A percentile compares a stretch with the other conserved stretches of the same genome.
Evolutionary conservation across 1,284 basidiomycete genomes (phyloP).

Genomic region (Trametes sp.): DNA sequence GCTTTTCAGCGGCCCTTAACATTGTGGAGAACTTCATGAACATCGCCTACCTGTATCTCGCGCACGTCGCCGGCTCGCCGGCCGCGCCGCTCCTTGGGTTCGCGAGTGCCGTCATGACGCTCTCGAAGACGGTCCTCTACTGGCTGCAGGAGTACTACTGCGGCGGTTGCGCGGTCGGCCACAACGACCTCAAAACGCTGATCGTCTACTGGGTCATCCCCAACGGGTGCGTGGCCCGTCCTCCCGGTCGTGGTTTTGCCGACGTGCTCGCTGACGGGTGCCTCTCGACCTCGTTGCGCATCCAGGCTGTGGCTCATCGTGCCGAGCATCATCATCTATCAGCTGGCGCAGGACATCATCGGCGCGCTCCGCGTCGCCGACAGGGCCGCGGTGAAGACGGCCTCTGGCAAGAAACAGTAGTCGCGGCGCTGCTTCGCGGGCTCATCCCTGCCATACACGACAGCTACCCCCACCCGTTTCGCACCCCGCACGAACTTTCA

Average conservation of each 20-base stretch:
- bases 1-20: slow-evolving; percentile 75
- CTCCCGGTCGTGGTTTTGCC: slow-evolving; percentile 5
- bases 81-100: slow-evolving; percentile 81
- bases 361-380: slow-evolving; percentile 51
- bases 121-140: slow-evolving; percentile 89
- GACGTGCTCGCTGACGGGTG: slow-evolving; percentile 7
- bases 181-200: slow-evolving; percentile 66
- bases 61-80: slow-evolving; percentile 65
- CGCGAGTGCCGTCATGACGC: slow-evolving; percentile 74
- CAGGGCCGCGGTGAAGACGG: slow-evolving; percentile 36
- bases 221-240: slow-evolving; percentile 67
- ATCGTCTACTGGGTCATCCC: slow-evolving; percentile 78
- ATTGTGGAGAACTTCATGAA: slow-evolving; percentile 83
- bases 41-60: slow-evolving; percentile 77
- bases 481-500: background rate
- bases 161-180: slow-evolving; percentile 74
- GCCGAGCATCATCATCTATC: slow-evolving; percentile 63
- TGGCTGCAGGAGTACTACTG: slow-evolving; percentile 81
- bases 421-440: background rate
- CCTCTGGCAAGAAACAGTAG: slow-evolving; percentile 37
- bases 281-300: background rate
- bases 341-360: slow-evolving; percentile 64
- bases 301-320: slow-evolving; percentile 76
- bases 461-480: background rate
- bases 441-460: background rate